Conservation (phyloP, 2,329 filamentous ascomycete species). For the Xylaria sp. region DNA sequence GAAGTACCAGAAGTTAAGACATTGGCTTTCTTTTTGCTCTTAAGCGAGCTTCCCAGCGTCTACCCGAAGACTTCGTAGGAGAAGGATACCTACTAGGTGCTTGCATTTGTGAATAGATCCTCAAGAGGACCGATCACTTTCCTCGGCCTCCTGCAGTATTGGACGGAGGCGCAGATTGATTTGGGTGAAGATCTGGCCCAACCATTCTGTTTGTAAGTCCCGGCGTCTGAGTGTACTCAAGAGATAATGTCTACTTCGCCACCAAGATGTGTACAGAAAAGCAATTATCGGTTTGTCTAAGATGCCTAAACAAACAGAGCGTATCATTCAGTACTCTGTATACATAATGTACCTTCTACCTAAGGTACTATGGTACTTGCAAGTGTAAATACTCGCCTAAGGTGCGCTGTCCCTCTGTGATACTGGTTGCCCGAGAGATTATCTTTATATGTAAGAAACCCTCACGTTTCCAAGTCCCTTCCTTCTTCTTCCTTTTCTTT, state of each 20-base stretch:
- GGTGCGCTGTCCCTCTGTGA: background rate
- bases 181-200: background rate
- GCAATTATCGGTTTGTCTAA: background rate
- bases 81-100: background rate
- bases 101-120: background rate
- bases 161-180: background rate
- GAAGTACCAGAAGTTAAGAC: background rate
- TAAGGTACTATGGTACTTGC: background rate
- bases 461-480: background rate
- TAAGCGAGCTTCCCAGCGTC: background rate
- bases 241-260: background rate
- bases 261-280: background rate
- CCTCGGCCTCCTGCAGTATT: background rate
- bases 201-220: conserved; percentile 15
- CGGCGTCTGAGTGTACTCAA: background rate
- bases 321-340: background rate
- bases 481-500: background rate
- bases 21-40: background rate
- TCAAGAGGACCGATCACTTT: background rate
- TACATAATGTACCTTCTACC: background rate
- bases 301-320: background rate
- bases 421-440: background rate
- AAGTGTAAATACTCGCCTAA: background rate
- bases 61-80: background rate
- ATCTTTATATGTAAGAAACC: background rate